Base-by-base conservation (phyloP, 2,329 filamentous ascomycete genomes). In the Microsporum ferrugineum region DNA sequence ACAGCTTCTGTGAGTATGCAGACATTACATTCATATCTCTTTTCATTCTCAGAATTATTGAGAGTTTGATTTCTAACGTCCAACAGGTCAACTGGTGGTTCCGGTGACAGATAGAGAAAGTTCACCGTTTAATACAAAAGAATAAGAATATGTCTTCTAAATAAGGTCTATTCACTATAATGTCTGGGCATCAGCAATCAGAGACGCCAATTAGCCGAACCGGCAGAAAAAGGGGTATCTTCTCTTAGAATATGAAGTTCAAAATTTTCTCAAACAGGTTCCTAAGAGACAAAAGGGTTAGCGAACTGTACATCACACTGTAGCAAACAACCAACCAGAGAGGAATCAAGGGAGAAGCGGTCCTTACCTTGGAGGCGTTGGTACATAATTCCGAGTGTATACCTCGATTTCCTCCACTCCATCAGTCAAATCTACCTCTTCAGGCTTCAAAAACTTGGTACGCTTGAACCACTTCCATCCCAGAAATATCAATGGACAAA, bases 21-120 rank as follows among this genome's bases (percentile, higher is more conserved):
- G 12, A 34, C 14, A 33, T 10, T 17, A 12, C 10, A 31, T 4
- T 5, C 53, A 27, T 14, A 12, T 39, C 14, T 12, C 14, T 3
- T 49, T 33, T 36, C 12, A 27, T 12, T 53, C 3, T 3, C 47
- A 17, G 29, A 17, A 23, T 23, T 5, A 27, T 5, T 6, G 12
- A n/a, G 3, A n/a, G 3, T 12, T 60, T 39, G 33, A 56, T 53
- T 10, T 41, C 12, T 55, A 53, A 34, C 53, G 45, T 58, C 33
- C 73, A 59, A 69, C 31, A 80, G 79, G 84, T 83, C 61, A 92
- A 94, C 69, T 91, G 88, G 88, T 91, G 88, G 88, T 91, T 89
- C 64, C 80, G 87, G 63, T 89, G 72, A 81, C 8, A 31, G 36
- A 23, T n/a, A 4, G 17, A 29, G 29, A 12, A 49, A n/a, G 23